These are phyloP conservation scores for Ambrosia hybrid DNA, from an alignment of 140 eudicot species.

Conservation along the genomic window DNA sequence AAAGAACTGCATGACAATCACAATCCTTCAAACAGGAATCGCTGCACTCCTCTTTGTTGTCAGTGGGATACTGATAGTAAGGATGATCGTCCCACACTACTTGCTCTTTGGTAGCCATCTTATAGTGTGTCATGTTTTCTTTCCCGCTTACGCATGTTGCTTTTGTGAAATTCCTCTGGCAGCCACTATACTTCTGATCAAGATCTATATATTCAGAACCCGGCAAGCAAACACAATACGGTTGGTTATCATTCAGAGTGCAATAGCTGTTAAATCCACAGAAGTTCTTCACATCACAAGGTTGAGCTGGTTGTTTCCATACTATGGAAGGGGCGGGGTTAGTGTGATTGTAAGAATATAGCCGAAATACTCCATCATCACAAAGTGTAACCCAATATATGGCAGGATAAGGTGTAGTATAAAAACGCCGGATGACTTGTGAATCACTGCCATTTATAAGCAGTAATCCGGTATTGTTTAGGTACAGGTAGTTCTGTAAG, in stretches of 20 bases:
- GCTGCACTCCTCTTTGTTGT: constrained; percentile 25
- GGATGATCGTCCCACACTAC: constrained; percentile 4
- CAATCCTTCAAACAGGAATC: constrained; percentile 43
- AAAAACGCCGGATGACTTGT: background rate
- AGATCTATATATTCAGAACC: constrained; percentile 32
- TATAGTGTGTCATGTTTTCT: constrained; percentile 22
- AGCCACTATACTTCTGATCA: constrained; percentile 15
- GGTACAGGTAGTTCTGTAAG: constrained; percentile 14
- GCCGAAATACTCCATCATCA: constrained; percentile 38
- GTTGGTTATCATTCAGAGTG: constrained; percentile 12
- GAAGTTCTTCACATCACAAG: constrained; percentile 30
- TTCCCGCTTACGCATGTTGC: constrained; percentile 28
- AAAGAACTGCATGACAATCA: constrained; percentile 33
- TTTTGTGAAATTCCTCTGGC: constrained; percentile 35
- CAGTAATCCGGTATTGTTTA: constrained; percentile 20
- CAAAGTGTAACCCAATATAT: constrained; percentile 26
- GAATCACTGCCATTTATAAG: constrained; percentile 10
- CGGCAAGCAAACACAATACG: constrained; percentile 43
- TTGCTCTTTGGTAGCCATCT: constrained; percentile 19
- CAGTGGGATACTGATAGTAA: background rate
- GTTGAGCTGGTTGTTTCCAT: constrained; percentile 5
- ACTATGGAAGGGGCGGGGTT: constrained; percentile 4
- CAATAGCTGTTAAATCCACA: constrained; percentile 44
- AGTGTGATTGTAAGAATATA: constrained; percentile 20
- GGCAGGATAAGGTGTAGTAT: background rate